Conservation (phyloP, 768 basidiomycete genomes). For the Tylopilus vinaceipallidus region DNA sequence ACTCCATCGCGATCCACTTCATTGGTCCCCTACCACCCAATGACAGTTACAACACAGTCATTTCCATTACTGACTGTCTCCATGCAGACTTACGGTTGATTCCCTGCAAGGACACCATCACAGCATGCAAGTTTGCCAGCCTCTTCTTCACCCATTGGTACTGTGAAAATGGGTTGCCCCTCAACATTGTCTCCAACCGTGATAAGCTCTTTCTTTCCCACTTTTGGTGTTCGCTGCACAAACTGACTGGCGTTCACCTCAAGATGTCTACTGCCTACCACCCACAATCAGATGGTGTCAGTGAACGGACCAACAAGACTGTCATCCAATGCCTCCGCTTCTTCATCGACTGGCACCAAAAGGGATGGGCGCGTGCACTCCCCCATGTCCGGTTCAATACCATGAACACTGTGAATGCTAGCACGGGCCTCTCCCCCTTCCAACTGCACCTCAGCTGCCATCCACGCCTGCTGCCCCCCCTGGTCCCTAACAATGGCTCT, state of each 20-base stretch:
- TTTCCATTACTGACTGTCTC: conserved; percentile 25
- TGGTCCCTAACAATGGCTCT: not conserved
- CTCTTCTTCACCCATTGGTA: conserved; percentile 18
- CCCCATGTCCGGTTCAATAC: conserved; percentile 31
- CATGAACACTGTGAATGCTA: conserved; percentile 33
- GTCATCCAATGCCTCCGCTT: conserved; percentile 11
- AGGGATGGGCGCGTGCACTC: conserved; percentile 30
- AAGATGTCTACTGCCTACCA: conserved; percentile 28
- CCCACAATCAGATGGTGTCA: conserved; percentile 26
- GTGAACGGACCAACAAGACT: conserved; percentile 20
- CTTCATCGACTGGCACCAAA: conserved; percentile 7
- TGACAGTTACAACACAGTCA: conserved; percentile 27
- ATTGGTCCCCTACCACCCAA: conserved; percentile 35
- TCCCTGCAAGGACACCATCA: conserved; percentile 3
- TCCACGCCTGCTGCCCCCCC: conserved; percentile 25
- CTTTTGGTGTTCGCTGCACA: conserved; percentile 24
- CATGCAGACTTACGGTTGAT: conserved; percentile 21
- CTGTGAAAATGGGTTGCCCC: conserved; percentile 11
- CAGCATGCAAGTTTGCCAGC: not conserved
- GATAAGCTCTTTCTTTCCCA: conserved; percentile 25
- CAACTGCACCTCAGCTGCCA: conserved; percentile 24
- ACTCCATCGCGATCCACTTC: conserved; percentile 27
- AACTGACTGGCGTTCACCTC: conserved; percentile 7
- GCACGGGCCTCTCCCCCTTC: conserved; percentile 34
- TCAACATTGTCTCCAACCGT: conserved; percentile 22